A percentile compares a stretch with the other conserved stretches of the same genome.
Evolutionary conservation across 2,329 filamentous ascomycete species (phyloP).

Genomic region (Nemania sp.): DNA sequence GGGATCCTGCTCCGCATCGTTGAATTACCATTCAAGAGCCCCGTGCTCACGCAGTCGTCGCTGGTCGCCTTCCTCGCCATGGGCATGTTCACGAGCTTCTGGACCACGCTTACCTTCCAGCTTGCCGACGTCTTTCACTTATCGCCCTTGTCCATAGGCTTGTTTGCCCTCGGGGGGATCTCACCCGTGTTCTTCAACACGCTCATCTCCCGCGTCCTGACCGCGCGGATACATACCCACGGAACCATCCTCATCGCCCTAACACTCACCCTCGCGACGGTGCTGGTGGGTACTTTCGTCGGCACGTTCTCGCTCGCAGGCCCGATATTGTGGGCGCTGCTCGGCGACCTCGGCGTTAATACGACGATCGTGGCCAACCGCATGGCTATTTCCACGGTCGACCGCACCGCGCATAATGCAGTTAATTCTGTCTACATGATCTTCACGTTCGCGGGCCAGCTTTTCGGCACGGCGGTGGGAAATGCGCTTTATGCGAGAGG

Average conservation of each 20-base stretch:
- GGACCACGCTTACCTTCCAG: conserved; percentile 47
- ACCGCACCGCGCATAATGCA: conserved; percentile 40
- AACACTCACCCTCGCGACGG: conserved; percentile 24
- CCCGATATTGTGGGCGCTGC: conserved; percentile 39
- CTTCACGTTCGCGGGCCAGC: conserved; percentile 39
- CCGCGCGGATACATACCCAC: conserved; percentile 33
- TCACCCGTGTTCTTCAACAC: conserved; percentile 37
- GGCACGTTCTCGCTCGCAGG: conserved; percentile 41
- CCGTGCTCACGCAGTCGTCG: conserved; percentile 70
- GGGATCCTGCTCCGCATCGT: conserved; percentile 67
- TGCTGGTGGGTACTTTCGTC: conserved; percentile 38
- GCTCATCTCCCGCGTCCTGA: conserved; percentile 33
- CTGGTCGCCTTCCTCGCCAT: conserved; percentile 65
- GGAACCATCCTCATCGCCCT: conserved; percentile 33
- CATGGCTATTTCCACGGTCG: conserved; percentile 38
- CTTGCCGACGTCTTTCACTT: conserved; percentile 35
- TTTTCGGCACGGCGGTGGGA: conserved; percentile 40
- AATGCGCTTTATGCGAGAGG: conserved; percentile 39
- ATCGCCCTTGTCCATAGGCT: conserved; percentile 33
- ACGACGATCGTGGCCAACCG: conserved; percentile 39
- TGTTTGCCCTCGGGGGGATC: conserved; percentile 38
- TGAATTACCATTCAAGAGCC: conserved; percentile 64
- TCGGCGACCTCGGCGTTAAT: conserved; percentile 41
- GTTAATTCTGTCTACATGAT: conserved; percentile 45
- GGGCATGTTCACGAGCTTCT: conserved; percentile 56